phyloP scores from a whole-genome alignment of 139 green algal genomes.

The Yamagishiella unicocca region DNA sequence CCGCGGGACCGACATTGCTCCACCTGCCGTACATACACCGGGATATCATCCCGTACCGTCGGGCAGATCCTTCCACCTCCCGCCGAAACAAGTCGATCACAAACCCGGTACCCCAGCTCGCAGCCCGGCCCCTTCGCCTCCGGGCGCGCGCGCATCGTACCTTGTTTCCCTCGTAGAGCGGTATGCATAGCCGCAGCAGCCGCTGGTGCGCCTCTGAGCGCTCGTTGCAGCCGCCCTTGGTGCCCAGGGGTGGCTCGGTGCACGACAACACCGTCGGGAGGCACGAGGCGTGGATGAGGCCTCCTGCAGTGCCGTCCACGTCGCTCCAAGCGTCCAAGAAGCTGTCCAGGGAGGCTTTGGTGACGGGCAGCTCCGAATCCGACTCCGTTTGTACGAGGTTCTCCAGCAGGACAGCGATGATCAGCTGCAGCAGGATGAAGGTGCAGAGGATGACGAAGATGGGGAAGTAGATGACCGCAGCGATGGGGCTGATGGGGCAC shows the following conservation, averaged over 20 bases:
- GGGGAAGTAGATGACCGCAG: conserved; percentile 78
- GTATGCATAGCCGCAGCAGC: conserved; percentile 9
- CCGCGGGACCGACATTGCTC: too few species aligned
- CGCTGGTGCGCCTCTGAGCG: not conserved
- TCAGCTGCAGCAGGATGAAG: conserved; percentile 83
- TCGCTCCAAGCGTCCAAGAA: conserved; percentile 9
- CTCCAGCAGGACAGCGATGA: conserved; percentile 66
- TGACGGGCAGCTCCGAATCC: not conserved
- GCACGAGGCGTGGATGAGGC: conserved; percentile 13
- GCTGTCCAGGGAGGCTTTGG: not conserved
- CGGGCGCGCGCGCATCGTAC: too few species aligned
- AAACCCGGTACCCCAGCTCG: too few species aligned
- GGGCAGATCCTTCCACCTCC: too few species aligned
- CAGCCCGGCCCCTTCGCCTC: too few species aligned
- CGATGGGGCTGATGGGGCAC: conserved; percentile 51
- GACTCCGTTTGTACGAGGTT: conserved; percentile 9
- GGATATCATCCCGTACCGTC: too few species aligned
- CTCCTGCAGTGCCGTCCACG: not conserved
- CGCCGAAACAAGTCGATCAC: too few species aligned
- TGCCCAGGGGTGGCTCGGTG: conserved; percentile 15
- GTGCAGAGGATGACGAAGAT: conserved; percentile 76
- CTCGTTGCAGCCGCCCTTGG: not conserved
- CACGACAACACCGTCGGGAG: conserved; percentile 12
- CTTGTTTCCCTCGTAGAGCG: conserved; percentile 40
- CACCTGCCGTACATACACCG: too few species aligned